Conservation (phyloP, 1,284 basidiomycete genomes). For the Puccinia polysora region DNA sequence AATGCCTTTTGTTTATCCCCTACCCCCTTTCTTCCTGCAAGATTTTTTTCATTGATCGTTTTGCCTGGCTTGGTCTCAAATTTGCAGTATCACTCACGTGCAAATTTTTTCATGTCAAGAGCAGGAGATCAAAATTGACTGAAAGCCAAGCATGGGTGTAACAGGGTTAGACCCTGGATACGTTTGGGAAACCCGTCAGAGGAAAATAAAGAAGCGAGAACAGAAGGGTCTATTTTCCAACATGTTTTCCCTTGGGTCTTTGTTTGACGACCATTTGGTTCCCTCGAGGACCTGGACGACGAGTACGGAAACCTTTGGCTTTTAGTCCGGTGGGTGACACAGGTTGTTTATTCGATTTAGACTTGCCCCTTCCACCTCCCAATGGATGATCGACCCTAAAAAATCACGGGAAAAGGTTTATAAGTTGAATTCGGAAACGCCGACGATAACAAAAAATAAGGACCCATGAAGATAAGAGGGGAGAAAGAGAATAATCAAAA, state of each 20-base stretch:
- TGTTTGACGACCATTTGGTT: constrained; percentile 53
- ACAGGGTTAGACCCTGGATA: too few species aligned
- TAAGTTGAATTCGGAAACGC: background rate
- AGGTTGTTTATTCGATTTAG: constrained; percentile 89
- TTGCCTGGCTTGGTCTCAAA: too few species aligned
- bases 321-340: constrained; percentile 86
- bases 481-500: background rate
- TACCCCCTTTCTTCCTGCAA: too few species aligned
- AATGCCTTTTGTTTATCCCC: too few species aligned
- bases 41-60: too few species aligned
- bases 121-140: too few species aligned
- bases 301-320: constrained; percentile 84
- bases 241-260: constrained; percentile 51
- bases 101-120: too few species aligned
- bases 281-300: constrained; percentile 73
- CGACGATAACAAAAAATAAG: background rate
- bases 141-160: too few species aligned
- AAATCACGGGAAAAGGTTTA: background rate
- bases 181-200: too few species aligned
- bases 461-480: background rate
- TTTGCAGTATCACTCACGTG: too few species aligned
- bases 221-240: constrained; percentile 28
- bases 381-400: constrained; percentile 74
- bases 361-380: constrained; percentile 96
- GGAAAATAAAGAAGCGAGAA: background rate